These are phyloP conservation scores for Salix koriyanagi DNA, from an alignment of 345 rosid species.

Conservation along the genomic window DNA sequence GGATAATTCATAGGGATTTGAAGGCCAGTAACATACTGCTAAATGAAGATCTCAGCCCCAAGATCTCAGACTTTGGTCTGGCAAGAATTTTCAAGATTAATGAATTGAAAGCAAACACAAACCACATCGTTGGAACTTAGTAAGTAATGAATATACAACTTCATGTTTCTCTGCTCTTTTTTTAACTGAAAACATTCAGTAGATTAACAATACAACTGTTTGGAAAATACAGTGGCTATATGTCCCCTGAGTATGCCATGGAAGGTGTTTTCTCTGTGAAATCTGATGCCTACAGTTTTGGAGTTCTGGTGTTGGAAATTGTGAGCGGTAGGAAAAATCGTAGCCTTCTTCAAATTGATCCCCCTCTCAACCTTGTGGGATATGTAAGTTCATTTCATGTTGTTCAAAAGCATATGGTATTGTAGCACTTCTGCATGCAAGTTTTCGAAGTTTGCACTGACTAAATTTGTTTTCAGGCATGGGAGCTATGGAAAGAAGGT, in stretches of 20 bases:
- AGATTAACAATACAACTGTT: background rate
- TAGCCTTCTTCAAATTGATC: background rate
- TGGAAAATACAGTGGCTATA: conserved; percentile 6
- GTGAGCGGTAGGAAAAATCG: conserved; percentile 16
- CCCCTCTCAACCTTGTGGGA: conserved; percentile 9
- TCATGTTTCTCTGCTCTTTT: background rate
- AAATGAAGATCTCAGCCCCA: conserved; percentile 14
- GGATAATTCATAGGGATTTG: conserved; percentile 15
- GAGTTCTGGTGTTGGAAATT: conserved; percentile 16
- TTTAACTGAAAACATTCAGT: background rate
- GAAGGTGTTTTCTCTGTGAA: conserved; percentile 22
- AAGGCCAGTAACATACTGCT: conserved; percentile 22
- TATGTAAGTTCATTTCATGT: conserved; percentile 3
- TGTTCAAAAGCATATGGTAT: background rate
- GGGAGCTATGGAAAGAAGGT: conserved; percentile 19
- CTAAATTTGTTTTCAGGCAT: conserved; percentile 8
- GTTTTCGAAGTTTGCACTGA: background rate
- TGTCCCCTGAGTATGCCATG: conserved; percentile 22
- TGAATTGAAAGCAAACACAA: background rate
- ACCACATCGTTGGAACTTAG: conserved; percentile 8
- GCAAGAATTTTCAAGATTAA: conserved; percentile 12
- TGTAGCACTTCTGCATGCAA: no score
- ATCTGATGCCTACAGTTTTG: conserved; percentile 25
- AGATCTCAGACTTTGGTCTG: conserved; percentile 24
- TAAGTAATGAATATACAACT: background rate